A percentile compares a stretch with the other conserved stretches of the same genome.
Evolutionary conservation across 768 basidiomycete species (phyloP).

Genomic region (Calocera viscosa): DNA sequence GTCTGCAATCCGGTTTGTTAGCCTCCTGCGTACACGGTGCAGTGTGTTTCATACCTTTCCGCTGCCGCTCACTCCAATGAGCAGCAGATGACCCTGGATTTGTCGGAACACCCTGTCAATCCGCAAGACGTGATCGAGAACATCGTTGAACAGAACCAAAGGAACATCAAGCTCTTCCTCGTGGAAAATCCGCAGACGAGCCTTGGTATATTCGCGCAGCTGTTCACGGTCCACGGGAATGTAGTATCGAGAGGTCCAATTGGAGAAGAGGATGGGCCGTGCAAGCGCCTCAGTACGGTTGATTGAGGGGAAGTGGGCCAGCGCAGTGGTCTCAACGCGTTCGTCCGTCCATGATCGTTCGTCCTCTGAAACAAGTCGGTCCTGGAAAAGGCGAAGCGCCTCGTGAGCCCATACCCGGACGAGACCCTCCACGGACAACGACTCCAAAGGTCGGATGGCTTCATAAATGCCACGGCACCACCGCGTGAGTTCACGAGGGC

Average conservation of each 20-base stretch:
- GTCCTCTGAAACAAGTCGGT: conserved; percentile 84
- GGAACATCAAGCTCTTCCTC: conserved; percentile 98
- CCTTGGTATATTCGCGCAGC: conserved; percentile 92
- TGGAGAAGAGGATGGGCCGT: conserved; percentile 92
- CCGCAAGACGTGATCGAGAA: conserved; percentile 91
- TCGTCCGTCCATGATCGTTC: conserved; percentile 95
- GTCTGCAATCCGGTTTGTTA: conserved; percentile 45
- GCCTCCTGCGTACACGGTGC: no score
- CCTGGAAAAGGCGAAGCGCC: conserved; percentile 91
- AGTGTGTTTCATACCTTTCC: conserved; percentile 63
- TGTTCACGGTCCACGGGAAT: conserved; percentile 87
- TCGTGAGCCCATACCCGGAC: conserved; percentile 98
- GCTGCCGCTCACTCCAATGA: conserved; percentile 96
- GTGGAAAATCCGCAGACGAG: conserved; percentile 92
- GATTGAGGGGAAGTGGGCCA: conserved; percentile 88
- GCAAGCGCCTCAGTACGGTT: conserved; percentile 70
- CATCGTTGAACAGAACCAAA: conserved; percentile 95
- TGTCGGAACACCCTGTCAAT: conserved; percentile 99
- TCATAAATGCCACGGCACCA: conserved; percentile 98
- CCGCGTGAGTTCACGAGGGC: conserved; percentile 93
- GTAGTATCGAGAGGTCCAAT: conserved; percentile 97
- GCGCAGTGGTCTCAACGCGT: conserved; percentile 67
- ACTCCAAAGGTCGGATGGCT: conserved; percentile 85
- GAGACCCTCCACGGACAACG: conserved; percentile 85
- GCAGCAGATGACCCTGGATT: conserved; percentile 86